Percentiles rank a stretch among this genome's conserved stretches.
Conservation (phyloP, 2,329 filamentous ascomycete species). For the Pseudodiploospora longispora region DNA sequence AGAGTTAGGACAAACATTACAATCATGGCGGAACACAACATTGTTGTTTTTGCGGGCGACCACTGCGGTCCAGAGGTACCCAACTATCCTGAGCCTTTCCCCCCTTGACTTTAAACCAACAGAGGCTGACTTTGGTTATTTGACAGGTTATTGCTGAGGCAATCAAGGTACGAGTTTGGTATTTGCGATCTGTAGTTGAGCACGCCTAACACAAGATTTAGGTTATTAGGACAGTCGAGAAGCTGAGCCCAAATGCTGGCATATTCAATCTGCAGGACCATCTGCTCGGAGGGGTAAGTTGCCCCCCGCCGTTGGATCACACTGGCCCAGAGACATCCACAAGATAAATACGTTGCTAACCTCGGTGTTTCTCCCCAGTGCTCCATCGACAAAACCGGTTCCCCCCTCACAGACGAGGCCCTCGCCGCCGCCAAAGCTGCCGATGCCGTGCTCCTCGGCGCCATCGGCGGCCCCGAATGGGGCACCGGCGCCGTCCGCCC, state of each 20-base stretch:
- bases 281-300: conserved; percentile 77
- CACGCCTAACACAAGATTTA: conserved; percentile 25
- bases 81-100: conserved; percentile 15
- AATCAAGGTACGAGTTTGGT: conserved; percentile 57
- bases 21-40: conserved; percentile 63
- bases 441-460: conserved; percentile 84
- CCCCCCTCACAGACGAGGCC: conserved; percentile 73
- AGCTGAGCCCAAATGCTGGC: conserved; percentile 56
- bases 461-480: conserved; percentile 96
- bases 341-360: too few relatives aligned
- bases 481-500: conserved; percentile 81
- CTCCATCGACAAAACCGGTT: conserved; percentile 77
- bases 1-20: neutral
- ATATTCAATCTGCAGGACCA: conserved; percentile 89
- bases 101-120: neutral
- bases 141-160: conserved; percentile 68
- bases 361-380: conserved; percentile 42
- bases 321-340: neutral
- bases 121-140: neutral
- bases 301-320: neutral
- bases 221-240: conserved; percentile 74
- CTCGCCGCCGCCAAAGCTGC: conserved; percentile 75
- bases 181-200: neutral
- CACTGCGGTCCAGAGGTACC: conserved; percentile 77
- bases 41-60: conserved; percentile 76